A percentile compares a stretch with the other conserved stretches of the same genome.
These are phyloP conservation scores for Scheffersomyces coipomensis DNA, from an alignment of 805 yeast species.

Conservation along the genomic window DNA sequence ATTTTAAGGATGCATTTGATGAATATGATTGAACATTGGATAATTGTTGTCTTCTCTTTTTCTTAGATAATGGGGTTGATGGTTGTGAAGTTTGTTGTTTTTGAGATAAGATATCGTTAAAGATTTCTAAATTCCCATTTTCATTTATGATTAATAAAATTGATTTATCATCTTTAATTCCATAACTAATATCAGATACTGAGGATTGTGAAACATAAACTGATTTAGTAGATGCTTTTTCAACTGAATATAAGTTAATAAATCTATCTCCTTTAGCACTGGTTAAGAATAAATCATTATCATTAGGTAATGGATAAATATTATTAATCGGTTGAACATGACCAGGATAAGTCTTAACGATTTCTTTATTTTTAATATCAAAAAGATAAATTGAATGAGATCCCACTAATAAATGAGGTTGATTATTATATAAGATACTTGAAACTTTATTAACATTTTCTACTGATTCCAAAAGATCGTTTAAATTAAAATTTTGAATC, in stretches of 20 bases:
- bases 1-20: slow-evolving; percentile 41
- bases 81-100: slow-evolving; percentile 6
- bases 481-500: slow-evolving; percentile 40
- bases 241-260: slow-evolving; percentile 63
- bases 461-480: slow-evolving; percentile 33
- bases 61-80: slow-evolving; percentile 21
- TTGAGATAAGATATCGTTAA: slow-evolving; percentile 50
- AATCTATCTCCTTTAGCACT: slow-evolving; percentile 81
- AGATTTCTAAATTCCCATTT: slow-evolving; percentile 71
- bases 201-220: slow-evolving; percentile 74
- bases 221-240: slow-evolving; percentile 40
- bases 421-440: slow-evolving; percentile 24
- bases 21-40: slow-evolving; percentile 48
- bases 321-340: slow-evolving; percentile 68
- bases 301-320: slow-evolving; percentile 34
- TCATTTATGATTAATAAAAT: slow-evolving; percentile 64
- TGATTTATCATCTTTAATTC: slow-evolving; percentile 25
- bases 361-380: slow-evolving; percentile 35
- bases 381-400: slow-evolving; percentile 65
- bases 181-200: slow-evolving; percentile 45
- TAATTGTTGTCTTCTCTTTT: slow-evolving; percentile 44
- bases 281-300: slow-evolving; percentile 54
- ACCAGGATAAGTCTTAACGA: slow-evolving; percentile 64
- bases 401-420: slow-evolving; percentile 55
- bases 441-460: slow-evolving; percentile 31